A percentile compares a stretch with the other conserved stretches of the same genome.
Evolutionary conservation across 202 grass and related monocot species (phyloP).

Genomic region (Setaria italica): DNA sequence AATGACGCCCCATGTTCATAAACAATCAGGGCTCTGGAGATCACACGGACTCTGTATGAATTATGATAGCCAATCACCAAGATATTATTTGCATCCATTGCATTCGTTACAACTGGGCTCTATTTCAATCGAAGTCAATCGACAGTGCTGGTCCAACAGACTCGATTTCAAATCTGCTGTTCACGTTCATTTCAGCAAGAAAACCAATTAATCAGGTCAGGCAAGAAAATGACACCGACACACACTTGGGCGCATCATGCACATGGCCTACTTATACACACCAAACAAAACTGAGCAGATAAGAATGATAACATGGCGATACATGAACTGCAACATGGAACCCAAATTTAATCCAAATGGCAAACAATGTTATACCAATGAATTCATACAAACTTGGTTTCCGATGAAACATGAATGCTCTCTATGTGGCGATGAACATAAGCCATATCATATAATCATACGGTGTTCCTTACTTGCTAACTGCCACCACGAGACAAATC

Average conservation of each 20-base stretch:
- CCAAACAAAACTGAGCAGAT: neutral
- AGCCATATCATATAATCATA: neutral
- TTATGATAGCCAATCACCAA: neutral
- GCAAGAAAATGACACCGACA: neutral
- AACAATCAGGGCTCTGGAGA: no score
- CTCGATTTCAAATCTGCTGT: neutral
- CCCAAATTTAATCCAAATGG: no score
- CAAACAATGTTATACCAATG: neutral
- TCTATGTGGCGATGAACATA: neutral
- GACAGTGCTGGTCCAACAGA: neutral
- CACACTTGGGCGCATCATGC: neutral
- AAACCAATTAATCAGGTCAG: neutral
- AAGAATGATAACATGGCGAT: neutral
- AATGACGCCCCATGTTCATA: neutral
- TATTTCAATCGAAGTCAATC: neutral
- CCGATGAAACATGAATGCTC: neutral
- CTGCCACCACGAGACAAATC: neutral
- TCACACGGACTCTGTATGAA: no score
- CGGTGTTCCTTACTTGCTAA: neutral
- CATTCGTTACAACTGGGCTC: neutral
- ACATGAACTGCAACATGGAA: neutral
- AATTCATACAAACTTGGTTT: neutral
- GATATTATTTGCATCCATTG: neutral
- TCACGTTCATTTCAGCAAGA: neutral
- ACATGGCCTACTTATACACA: neutral